phyloP scores from a whole-genome alignment of 2,329 filamentous ascomycete genomes.

The Fusarium dlaminii region DNA sequence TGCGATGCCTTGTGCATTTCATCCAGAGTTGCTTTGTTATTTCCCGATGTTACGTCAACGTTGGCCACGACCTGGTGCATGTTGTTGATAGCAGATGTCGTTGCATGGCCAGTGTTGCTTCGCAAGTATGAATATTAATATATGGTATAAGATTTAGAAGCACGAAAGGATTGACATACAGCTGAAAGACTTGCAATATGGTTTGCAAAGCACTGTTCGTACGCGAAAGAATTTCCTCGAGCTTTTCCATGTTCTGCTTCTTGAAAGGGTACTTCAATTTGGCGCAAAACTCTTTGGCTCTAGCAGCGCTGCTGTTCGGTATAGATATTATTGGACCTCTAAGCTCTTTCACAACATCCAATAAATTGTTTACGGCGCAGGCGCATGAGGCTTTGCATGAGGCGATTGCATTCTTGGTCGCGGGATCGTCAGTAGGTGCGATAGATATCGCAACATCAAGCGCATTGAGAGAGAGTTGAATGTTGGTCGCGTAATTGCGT shows the following conservation, averaged over 20 bases:
- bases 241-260: background rate
- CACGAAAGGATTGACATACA: background rate
- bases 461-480: rapidly evolving
- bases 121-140: rapidly evolving
- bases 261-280: background rate
- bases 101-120: background rate
- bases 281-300: rapidly evolving
- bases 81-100: rapidly evolving
- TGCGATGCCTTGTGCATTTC: rapidly evolving
- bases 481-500: background rate
- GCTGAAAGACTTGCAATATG: rapidly evolving
- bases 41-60: rapidly evolving
- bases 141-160: background rate
- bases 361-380: rapidly evolving
- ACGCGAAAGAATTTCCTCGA: rapidly evolving
- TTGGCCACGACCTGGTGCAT: rapidly evolving
- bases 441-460: background rate
- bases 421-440: rapidly evolving
- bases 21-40: background rate
- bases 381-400: background rate
- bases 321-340: rapidly evolving
- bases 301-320: rapidly evolving
- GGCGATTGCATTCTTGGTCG: rapidly evolving
- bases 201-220: background rate
- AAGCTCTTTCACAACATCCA: rapidly evolving